phyloP scores from a whole-genome alignment of 2,329 filamentous ascomycete species.

The Aspergillaceae sp. region DNA sequence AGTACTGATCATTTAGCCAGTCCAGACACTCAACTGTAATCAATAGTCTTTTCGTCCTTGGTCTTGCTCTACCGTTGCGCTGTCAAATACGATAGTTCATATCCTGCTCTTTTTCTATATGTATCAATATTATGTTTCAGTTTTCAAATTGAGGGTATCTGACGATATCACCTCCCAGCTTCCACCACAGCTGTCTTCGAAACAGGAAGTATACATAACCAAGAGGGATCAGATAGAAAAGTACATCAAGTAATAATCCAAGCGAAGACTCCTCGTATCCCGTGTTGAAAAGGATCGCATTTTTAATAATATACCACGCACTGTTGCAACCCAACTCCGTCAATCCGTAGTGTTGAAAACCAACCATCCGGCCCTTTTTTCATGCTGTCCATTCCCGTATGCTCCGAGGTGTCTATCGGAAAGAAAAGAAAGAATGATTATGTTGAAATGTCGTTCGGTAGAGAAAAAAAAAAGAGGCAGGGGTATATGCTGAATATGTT shows the following conservation, averaged over 20 bases:
- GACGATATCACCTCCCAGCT: background rate
- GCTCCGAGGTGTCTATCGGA: slow-evolving; percentile 4
- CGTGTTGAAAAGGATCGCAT: slow-evolving; percentile 21
- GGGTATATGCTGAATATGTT: slow-evolving; percentile 32
- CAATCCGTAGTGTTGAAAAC: slow-evolving; percentile 15
- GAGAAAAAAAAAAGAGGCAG: slow-evolving; percentile 17
- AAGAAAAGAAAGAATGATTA: slow-evolving; percentile 5
- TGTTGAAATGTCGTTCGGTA: slow-evolving; percentile 12
- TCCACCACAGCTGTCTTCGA: background rate
- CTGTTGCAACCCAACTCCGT: slow-evolving; percentile 16
- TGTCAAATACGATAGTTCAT: background rate
- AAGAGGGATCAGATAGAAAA: slow-evolving; percentile 4
- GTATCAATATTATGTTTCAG: too few species aligned
- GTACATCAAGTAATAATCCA: slow-evolving; percentile 3
- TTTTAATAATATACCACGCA: slow-evolving; percentile 3
- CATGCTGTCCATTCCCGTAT: background rate
- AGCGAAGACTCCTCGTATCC: slow-evolving; percentile 15
- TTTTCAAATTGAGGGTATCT: background rate
- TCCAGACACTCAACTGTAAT: too few species aligned
- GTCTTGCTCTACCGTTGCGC: too few species aligned
- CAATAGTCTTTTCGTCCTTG: too few species aligned
- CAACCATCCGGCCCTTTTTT: background rate
- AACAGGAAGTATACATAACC: slow-evolving; percentile 2
- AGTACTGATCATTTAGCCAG: too few species aligned
- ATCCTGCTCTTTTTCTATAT: too few species aligned